A percentile compares a stretch with the other conserved stretches of the same genome.
Evolutionary conservation across 306 rosid species (phyloP).

Genomic region (Urtica urens): DNA sequence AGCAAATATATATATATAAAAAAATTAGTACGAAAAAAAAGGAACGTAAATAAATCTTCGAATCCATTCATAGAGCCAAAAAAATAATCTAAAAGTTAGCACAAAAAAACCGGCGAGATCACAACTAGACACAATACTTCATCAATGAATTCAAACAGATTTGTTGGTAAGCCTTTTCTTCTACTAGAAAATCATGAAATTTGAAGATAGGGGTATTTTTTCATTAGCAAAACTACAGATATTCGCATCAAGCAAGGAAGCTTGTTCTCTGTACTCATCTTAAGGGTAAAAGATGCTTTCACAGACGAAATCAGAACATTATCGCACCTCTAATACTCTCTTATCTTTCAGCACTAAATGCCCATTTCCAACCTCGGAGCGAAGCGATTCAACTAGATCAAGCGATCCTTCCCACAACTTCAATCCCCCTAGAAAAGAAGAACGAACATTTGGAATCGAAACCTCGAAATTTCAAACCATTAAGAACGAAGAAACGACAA

Average conservation of each 20-base stretch:
- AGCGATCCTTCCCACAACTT: constrained; percentile 92
- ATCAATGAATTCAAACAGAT: no score
- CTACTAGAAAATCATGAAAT: no score
- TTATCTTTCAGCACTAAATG: constrained; percentile 40
- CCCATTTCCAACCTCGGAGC: constrained; percentile 37
- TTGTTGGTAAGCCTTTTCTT: no score
- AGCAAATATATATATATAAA: no score
- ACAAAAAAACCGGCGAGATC: no score
- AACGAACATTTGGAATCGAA: not conserved
- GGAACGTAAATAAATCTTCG: not conserved
- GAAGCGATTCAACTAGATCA: constrained; percentile 69
- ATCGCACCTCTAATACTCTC: constrained; percentile 71
- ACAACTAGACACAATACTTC: no score
- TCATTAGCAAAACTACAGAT: no score
- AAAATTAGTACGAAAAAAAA: constrained; percentile 20
- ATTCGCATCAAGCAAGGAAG: no score
- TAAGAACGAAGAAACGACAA: not conserved
- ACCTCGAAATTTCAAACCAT: not conserved
- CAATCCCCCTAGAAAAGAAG: constrained; percentile 53
- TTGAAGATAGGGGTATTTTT: no score
- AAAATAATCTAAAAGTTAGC: no score
- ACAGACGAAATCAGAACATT: not conserved
- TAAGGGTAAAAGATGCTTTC: no score
- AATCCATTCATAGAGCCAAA: not conserved
- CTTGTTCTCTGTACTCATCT: no score